Evolutionary conservation across 1,284 basidiomycete genomes (phyloP).

Genomic region (Cutaneotrichosporon mucoides): DNA sequence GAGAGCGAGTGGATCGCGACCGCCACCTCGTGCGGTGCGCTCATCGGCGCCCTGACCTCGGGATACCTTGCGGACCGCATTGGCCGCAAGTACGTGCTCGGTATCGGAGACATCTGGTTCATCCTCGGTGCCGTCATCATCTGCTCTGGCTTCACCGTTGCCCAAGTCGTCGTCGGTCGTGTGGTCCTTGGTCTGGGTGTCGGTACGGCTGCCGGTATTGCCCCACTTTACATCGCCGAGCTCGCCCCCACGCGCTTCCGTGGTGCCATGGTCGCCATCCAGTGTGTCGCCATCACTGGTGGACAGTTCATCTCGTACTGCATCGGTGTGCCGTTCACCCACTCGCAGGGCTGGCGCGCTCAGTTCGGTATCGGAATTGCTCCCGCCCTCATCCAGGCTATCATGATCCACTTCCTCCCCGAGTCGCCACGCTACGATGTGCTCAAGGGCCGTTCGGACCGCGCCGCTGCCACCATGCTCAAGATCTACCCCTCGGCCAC

Average conservation of each 20-base stretch:
- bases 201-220: conserved; percentile 44
- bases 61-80: conserved; percentile 43
- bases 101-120: conserved; percentile 67
- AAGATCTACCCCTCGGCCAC: conserved; percentile 35
- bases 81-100: conserved; percentile 56
- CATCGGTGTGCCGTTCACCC: conserved; percentile 45
- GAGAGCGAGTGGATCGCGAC: conserved; percentile 79
- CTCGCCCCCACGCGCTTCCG: conserved; percentile 46
- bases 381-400: conserved; percentile 39
- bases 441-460: conserved; percentile 30
- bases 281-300: conserved; percentile 45
- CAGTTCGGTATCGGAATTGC: conserved; percentile 47
- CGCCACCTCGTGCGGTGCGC: conserved; percentile 68
- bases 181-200: conserved; percentile 48
- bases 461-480: conserved; percentile 32
- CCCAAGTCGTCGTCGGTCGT: conserved; percentile 45
- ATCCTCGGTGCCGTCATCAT: conserved; percentile 52
- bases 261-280: conserved; percentile 47
- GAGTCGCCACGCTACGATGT: conserved; percentile 47
- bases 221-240: conserved; percentile 49
- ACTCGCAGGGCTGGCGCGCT: conserved; percentile 22
- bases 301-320: conserved; percentile 48
- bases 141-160: conserved; percentile 39
- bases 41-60: conserved; percentile 56
- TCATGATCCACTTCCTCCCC: conserved; percentile 36